phyloP scores from a whole-genome alignment of 371 early-diverging fungal genomes.

The Phascolomyces articulosus region DNA sequence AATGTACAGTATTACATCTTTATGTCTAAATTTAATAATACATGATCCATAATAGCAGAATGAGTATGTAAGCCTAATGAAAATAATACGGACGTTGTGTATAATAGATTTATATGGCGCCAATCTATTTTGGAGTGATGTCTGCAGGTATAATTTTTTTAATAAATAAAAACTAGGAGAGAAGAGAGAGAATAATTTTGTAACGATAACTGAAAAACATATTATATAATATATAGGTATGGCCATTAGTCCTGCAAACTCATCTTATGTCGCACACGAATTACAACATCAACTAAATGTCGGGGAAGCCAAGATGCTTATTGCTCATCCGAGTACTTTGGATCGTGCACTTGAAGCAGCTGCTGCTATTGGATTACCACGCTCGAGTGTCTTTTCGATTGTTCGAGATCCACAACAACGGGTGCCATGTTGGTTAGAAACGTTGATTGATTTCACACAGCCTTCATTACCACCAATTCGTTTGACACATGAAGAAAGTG shows the following conservation, averaged over 20 bases:
- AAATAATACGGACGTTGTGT: too few relatives aligned
- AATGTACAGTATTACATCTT: constrained; percentile 7
- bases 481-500: constrained; percentile 3
- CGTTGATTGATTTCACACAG: background rate
- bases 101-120: constrained; percentile 21
- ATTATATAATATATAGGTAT: constrained; percentile 13
- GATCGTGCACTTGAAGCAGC: constrained; percentile 53
- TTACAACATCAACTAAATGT: constrained; percentile 68
- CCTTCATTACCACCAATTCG: background rate
- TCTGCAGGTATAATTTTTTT: constrained; percentile 52
- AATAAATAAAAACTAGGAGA: constrained; percentile 30
- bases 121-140: background rate
- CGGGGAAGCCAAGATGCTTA: constrained; percentile 57
- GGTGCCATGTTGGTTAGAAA: background rate
- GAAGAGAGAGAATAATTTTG: constrained; percentile 19
- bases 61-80: too few relatives aligned
- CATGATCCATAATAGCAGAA: too few relatives aligned
- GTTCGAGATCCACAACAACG: too few relatives aligned
- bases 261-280: constrained; percentile 69
- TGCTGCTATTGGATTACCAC: constrained; percentile 38
- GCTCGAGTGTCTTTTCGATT: background rate
- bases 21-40: too few relatives aligned
- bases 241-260: constrained; percentile 64
- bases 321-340: constrained; percentile 45
- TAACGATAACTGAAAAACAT: too few relatives aligned